These are phyloP conservation scores for Pseudopithomyces maydicus DNA, from an alignment of 2,329 filamentous ascomycete species.

Conservation along the genomic window DNA sequence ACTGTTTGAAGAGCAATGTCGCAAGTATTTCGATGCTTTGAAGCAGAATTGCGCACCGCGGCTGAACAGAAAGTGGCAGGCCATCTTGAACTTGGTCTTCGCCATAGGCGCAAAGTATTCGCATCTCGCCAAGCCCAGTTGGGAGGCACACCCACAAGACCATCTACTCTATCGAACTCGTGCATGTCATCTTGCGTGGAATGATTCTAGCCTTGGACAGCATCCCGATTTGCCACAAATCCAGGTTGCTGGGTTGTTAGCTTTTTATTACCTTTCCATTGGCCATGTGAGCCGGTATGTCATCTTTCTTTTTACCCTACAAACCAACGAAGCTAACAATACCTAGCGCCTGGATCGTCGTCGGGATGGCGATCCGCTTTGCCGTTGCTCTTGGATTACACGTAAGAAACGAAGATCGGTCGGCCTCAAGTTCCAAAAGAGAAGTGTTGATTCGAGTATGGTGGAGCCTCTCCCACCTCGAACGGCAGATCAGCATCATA, in stretches of 20 bases:
- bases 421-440: slow-evolving; percentile 31
- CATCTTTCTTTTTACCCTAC: neutral
- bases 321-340: slow-evolving; percentile 5
- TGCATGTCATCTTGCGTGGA: slow-evolving; percentile 42
- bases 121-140: slow-evolving; percentile 36
- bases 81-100: slow-evolving; percentile 49
- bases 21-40: slow-evolving; percentile 34
- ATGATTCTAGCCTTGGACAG: slow-evolving; percentile 29
- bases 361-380: slow-evolving; percentile 44
- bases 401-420: slow-evolving; percentile 43
- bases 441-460: slow-evolving; percentile 47
- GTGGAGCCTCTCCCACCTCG: slow-evolving; percentile 49
- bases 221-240: slow-evolving; percentile 47
- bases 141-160: slow-evolving; percentile 33
- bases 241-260: slow-evolving; percentile 45
- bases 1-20: slow-evolving; percentile 41
- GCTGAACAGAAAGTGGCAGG: slow-evolving; percentile 41
- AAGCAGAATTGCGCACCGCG: slow-evolving; percentile 21
- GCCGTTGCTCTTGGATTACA: slow-evolving; percentile 47
- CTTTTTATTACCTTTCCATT: slow-evolving; percentile 47
- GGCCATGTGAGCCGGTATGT: slow-evolving; percentile 50
- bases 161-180: slow-evolving; percentile 47
- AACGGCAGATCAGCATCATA: slow-evolving; percentile 45
- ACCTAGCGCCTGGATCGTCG: slow-evolving; percentile 44
- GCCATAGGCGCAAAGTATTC: slow-evolving; percentile 49